These are phyloP conservation scores for Coniella lustricola DNA, from an alignment of 2,329 filamentous ascomycete species.

Conservation along the genomic window DNA sequence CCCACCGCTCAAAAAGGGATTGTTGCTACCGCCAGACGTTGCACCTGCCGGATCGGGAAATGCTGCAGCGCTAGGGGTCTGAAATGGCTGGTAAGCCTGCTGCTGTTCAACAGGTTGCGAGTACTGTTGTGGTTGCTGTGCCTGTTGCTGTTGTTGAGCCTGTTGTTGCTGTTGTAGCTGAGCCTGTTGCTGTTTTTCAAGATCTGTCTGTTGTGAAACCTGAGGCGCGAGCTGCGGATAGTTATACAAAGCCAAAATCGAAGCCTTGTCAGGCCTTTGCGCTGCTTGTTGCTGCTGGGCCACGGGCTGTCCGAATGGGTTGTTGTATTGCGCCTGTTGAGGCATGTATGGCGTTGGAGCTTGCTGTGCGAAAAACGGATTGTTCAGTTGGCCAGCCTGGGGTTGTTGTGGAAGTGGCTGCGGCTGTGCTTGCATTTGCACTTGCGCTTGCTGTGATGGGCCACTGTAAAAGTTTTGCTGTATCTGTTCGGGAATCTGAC, in stretches of 20 bases:
- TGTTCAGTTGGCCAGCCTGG: slow-evolving; percentile 18
- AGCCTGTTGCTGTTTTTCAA: slow-evolving; percentile 21
- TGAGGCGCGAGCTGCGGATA: slow-evolving; percentile 47
- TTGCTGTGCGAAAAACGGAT: slow-evolving; percentile 14
- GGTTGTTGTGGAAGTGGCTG: slow-evolving; percentile 19
- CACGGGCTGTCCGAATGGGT: not conserved
- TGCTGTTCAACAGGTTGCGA: slow-evolving; percentile 16
- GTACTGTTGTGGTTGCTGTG: slow-evolving; percentile 21
- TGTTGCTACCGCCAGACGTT: slow-evolving; percentile 38
- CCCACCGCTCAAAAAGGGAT: slow-evolving; percentile 46
- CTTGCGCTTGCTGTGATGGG: slow-evolving; percentile 17
- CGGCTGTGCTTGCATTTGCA: slow-evolving; percentile 24
- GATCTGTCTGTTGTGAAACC: slow-evolving; percentile 18
- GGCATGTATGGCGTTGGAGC: slow-evolving; percentile 18
- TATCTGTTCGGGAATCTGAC: slow-evolving; percentile 46
- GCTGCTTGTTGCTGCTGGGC: slow-evolving; percentile 26
- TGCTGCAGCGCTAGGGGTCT: slow-evolving; percentile 25
- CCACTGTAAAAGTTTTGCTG: slow-evolving; percentile 35
- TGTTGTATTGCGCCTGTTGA: slow-evolving; percentile 12
- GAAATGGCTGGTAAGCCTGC: slow-evolving; percentile 5
- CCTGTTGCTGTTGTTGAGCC: slow-evolving; percentile 11
- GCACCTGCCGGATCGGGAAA: slow-evolving; percentile 22
- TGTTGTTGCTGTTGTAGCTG: slow-evolving; percentile 17
- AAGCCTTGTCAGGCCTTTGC: slow-evolving; percentile 58
- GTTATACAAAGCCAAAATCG: slow-evolving; percentile 70